A percentile compares a stretch with the other conserved stretches of the same genome.
Conservation (phyloP, 345 rosid genomes). For the Aquilaria sinensis region DNA sequence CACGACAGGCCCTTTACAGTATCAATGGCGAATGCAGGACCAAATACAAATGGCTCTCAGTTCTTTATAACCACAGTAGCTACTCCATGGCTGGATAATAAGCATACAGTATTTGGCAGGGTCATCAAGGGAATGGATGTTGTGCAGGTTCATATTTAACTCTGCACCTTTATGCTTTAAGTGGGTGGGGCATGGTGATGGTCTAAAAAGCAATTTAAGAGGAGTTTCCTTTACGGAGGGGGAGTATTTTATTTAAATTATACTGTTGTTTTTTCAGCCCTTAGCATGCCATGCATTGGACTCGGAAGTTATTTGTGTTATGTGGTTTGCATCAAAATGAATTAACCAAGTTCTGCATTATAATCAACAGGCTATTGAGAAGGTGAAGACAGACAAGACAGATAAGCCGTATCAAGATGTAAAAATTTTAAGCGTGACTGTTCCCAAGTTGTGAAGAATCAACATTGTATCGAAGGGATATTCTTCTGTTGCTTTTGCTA, state of each 20-base stretch:
- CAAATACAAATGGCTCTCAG: conserved; percentile 89
- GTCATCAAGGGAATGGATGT: conserved; percentile 95
- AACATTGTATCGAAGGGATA: too few relatives aligned
- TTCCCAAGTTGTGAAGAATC: conserved; percentile 55
- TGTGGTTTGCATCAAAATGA: background rate
- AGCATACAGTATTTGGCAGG: conserved; percentile 95
- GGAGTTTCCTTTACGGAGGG: too few relatives aligned
- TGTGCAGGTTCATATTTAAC: conserved; percentile 61
- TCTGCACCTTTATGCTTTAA: background rate
- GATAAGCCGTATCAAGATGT: conserved; percentile 92
- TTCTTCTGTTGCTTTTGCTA: too few relatives aligned
- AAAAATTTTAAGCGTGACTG: conserved; percentile 77
- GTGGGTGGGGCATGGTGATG: background rate
- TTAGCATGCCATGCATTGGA: background rate
- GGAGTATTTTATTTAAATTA: too few relatives aligned
- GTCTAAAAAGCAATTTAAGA: too few relatives aligned
- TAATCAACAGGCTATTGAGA: conserved; percentile 70
- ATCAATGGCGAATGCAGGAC: conserved; percentile 95
- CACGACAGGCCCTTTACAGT: conserved; percentile 94
- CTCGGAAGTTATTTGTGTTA: background rate
- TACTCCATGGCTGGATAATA: conserved; percentile 97
- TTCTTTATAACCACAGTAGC: conserved; percentile 96
- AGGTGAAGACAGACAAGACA: conserved; percentile 86
- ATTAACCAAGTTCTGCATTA: conserved; percentile 4
- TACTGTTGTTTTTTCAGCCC: background rate